Evolutionary conservation across 495 filamentous ascomycete species (phyloP).

Genomic region (Aspergillus biplanus): DNA sequence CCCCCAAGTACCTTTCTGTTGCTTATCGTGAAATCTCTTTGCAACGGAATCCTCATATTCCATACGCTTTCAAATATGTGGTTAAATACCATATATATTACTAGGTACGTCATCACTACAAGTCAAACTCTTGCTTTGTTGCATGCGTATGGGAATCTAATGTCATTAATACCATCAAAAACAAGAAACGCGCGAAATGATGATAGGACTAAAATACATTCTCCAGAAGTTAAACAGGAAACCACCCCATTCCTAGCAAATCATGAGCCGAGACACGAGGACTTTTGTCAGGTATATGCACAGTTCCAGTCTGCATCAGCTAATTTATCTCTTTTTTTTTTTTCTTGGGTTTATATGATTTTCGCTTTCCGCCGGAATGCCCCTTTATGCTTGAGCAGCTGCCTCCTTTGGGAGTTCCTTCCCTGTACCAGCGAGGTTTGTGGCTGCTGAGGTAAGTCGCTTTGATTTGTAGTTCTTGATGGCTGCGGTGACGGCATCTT

Average conservation of each 20-base stretch:
- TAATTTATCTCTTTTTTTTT: slow-evolving; percentile 6
- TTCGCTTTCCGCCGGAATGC: neutral
- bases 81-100: neutral
- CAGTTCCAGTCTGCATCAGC: slow-evolving; percentile 14
- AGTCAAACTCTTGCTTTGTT: neutral
- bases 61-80: too few relatives aligned
- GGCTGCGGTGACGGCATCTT: slow-evolving; percentile 99
- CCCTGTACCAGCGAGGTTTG: slow-evolving; percentile 73
- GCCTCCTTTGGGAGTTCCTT: slow-evolving; percentile 19
- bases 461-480: slow-evolving; percentile 98
- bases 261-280: slow-evolving; percentile 13
- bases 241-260: slow-evolving; percentile 13
- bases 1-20: too few relatives aligned
- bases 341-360: neutral
- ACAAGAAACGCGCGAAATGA: slow-evolving; percentile 8
- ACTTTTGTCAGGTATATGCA: slow-evolving; percentile 21
- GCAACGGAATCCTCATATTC: too few relatives aligned
- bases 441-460: slow-evolving; percentile 72
- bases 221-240: slow-evolving; percentile 5
- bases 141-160: slow-evolving; percentile 20
- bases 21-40: too few relatives aligned
- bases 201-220: slow-evolving; percentile 21
- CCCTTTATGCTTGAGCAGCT: slow-evolving; percentile 5
- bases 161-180: slow-evolving; percentile 20
- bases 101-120: neutral